Percentiles rank a stretch among this genome's conserved stretches.
Conservation (phyloP, 441 rosid genomes). For the Sinapis alba region DNA sequence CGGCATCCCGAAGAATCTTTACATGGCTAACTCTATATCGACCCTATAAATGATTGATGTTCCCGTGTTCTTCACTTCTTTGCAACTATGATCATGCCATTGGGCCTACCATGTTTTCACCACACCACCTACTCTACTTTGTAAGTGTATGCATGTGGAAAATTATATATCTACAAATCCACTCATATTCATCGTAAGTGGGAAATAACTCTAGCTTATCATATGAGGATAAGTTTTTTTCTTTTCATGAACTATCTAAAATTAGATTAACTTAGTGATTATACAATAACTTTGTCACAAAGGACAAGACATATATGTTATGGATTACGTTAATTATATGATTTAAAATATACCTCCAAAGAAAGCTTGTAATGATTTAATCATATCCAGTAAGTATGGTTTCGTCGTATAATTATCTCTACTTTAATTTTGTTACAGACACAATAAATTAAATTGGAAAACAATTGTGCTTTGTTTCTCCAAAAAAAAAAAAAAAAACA, state of each 20-base stretch:
- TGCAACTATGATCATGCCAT: slow-evolving; percentile 7
- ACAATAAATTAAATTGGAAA: no score
- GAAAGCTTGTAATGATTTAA: slow-evolving; percentile 1
- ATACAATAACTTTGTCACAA: not conserved
- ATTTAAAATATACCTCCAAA: not conserved
- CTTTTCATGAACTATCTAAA: not conserved
- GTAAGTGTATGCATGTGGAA: slow-evolving; percentile 1
- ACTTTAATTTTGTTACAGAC: not conserved
- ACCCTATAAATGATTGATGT: slow-evolving; percentile 13
- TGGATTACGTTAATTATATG: not conserved
- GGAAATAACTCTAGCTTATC: not conserved
- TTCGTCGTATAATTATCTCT: not conserved
- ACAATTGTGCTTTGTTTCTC: no score
- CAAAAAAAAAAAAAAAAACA: no score
- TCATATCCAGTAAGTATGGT: slow-evolving; percentile 14
- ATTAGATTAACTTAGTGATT: not conserved
- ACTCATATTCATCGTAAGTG: slow-evolving; percentile 10
- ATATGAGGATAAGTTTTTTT: not conserved
- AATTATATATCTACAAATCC: not conserved
- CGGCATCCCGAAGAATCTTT: slow-evolving; percentile 4
- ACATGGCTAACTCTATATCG: slow-evolving; percentile 24
- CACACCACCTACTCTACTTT: slow-evolving; percentile 24
- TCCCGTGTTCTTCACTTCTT: slow-evolving; percentile 23
- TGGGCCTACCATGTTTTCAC: slow-evolving; percentile 25
- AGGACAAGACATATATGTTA: not conserved